phyloP scores from a whole-genome alignment of 2,329 filamentous ascomycete genomes.

The Metarhizium guizhouense region DNA sequence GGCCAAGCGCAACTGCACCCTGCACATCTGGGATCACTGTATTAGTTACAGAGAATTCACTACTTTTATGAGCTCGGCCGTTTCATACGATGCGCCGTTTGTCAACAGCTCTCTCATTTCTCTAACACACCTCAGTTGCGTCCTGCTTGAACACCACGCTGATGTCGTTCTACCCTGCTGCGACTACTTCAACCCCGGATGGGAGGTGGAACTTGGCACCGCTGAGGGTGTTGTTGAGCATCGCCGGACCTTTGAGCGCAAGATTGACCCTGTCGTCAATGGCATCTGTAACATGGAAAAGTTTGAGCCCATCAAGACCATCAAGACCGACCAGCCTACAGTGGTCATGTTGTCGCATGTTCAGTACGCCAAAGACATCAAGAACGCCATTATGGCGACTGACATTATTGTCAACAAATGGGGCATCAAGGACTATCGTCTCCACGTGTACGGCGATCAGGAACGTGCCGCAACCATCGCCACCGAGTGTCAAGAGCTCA shows the following conservation, averaged over 20 bases:
- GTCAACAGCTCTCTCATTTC: not conserved
- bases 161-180: not conserved
- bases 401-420: not conserved
- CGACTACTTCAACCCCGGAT: not conserved
- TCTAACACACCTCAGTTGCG: not conserved
- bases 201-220: not conserved
- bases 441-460: not conserved
- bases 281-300: not conserved
- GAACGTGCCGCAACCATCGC: not conserved
- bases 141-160: not conserved
- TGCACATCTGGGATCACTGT: not conserved
- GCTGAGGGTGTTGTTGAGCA: not conserved
- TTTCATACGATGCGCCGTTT: not conserved
- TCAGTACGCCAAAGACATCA: not conserved
- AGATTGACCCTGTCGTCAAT: not conserved
- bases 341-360: not conserved
- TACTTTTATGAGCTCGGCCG: not conserved
- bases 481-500: not conserved
- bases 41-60: not conserved
- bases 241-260: not conserved
- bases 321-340: not conserved
- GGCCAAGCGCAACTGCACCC: not conserved
- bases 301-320: not conserved
- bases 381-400: not conserved
- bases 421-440: not conserved